Percentiles rank a stretch among this genome's conserved stretches.
Conservation (phyloP, 441 rosid genomes). For the Manihot esculenta region DNA sequence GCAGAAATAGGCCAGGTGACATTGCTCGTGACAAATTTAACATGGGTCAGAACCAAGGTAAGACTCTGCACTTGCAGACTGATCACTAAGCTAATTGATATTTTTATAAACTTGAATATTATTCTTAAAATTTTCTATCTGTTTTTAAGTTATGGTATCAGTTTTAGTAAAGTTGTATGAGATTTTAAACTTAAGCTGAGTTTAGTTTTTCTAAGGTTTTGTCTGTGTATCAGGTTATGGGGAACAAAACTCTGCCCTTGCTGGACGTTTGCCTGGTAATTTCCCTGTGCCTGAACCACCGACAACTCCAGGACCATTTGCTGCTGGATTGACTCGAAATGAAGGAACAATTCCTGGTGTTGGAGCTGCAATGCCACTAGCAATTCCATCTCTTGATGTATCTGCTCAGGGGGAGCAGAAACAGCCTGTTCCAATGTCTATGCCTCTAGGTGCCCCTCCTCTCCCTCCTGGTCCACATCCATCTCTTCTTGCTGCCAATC, state of each 20-base stretch:
- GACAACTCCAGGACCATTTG: constrained; percentile 76
- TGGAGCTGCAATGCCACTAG: constrained; percentile 80
- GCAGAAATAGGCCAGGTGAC: constrained; percentile 97
- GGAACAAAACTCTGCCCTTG: constrained; percentile 69
- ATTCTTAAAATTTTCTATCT: neutral
- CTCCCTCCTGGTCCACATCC: constrained; percentile 99
- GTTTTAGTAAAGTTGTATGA: neutral
- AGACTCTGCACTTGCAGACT: neutral
- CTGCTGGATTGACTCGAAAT: constrained; percentile 72
- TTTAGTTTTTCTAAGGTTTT: constrained; percentile 4
- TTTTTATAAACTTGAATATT: neutral
- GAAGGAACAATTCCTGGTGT: constrained; percentile 98
- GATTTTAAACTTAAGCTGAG: neutral
- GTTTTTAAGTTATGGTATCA: too few relatives aligned
- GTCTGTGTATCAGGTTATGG: constrained; percentile 61
- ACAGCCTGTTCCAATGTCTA: constrained; percentile 59
- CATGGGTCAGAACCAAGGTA: constrained; percentile 81
- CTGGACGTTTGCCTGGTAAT: constrained; percentile 74
- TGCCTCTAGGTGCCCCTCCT: constrained; percentile 85
- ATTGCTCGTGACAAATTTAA: constrained; percentile 82
- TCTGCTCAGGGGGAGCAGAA: constrained; percentile 84
- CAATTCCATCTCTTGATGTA: constrained; percentile 64
- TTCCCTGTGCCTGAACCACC: constrained; percentile 70
- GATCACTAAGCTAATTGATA: neutral
- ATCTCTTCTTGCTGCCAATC: constrained; percentile 69